Conservation (phyloP, 2,329 filamentous ascomycete species). For the Penicillium sumatraense region DNA sequence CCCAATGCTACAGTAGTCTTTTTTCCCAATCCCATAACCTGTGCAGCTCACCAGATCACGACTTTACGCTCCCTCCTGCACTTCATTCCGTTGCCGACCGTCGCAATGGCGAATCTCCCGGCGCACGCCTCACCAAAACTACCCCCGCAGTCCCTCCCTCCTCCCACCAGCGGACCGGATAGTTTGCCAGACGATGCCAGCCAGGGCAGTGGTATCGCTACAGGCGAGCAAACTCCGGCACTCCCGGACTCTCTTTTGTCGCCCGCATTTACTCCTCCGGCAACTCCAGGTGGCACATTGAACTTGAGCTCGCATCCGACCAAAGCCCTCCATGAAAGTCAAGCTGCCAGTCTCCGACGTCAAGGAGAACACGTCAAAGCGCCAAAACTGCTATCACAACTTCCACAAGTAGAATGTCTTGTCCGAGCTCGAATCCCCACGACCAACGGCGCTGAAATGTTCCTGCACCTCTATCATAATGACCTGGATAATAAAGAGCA, state of each 20-base stretch:
- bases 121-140: conserved; percentile 58
- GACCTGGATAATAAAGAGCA: conserved; percentile 94
- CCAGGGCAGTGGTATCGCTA: conserved; percentile 22
- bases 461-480: conserved; percentile 92
- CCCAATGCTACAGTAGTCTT: conserved; percentile 6
- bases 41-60: conserved; percentile 1
- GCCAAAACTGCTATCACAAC: conserved; percentile 72
- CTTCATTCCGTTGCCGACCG: conserved; percentile 15
- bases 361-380: conserved; percentile 54
- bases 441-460: conserved; percentile 92
- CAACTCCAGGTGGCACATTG: conserved; percentile 46
- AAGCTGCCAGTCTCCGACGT: conserved; percentile 31
- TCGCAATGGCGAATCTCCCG: conserved; percentile 59
- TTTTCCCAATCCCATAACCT: not conserved
- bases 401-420: conserved; percentile 89
- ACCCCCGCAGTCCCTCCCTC: conserved; percentile 40
- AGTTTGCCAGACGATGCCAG: conserved; percentile 22
- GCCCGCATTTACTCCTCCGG: conserved; percentile 56
- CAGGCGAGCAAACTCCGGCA: conserved; percentile 47
- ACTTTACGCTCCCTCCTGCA: not conserved
- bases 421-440: conserved; percentile 95
- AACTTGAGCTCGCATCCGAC: conserved; percentile 31
- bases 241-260: conserved; percentile 59
- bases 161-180: conserved; percentile 16
- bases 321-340: conserved; percentile 32